Base-by-base conservation (phyloP, 2,329 filamentous ascomycete genomes). In the Alternaria atra region DNA sequence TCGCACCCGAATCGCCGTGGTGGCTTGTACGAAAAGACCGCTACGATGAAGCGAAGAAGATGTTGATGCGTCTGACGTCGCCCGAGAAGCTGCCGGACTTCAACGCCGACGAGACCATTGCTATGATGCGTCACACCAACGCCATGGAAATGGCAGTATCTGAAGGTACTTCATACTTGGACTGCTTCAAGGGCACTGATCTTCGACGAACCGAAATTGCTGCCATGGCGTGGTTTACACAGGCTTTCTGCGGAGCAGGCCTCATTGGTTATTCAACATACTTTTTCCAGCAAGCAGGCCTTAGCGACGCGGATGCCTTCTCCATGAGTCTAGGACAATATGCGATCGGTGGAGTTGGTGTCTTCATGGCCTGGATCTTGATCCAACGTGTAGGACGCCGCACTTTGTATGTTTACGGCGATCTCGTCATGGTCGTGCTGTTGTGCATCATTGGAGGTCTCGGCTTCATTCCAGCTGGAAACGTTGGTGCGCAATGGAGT, bases 81-180 rank as follows among this genome's bases (percentile, higher is more conserved):
- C 65, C 73, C 5, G 72, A 78, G 13, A 76, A 70, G 60, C 67
- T 73, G 32, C 64, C 68, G 5, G 85, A 89, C 35, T 76, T 76
- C 70, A 73, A 77, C 48, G 69, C 71, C 52, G 71, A 78, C 57
- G 70, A 78, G 40, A 95, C 91, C 0, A 85, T 97, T 62, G 89
- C 91, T 69, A 95, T 97, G 92, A 97, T 97, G 90, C 87, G 92
- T 4, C 91, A 95, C 74, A 97, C 93, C 4, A 93, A 91, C 6
- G 90, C 90, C 1, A 82, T 96, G 13, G 93, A 97, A 76, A 86
- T 91, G 73, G 82, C 87, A 77, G 89, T 92, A 8, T 72, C 71
- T 39, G 81, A 82, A 12, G 92, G 92, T 37, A 87, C 91, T 8
- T 89, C 85, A 37, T 97, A 95, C 79, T 78, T 86, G 68, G 93